Conservation (phyloP, 768 basidiomycete species). For the Rhizopogon salebrosus region DNA sequence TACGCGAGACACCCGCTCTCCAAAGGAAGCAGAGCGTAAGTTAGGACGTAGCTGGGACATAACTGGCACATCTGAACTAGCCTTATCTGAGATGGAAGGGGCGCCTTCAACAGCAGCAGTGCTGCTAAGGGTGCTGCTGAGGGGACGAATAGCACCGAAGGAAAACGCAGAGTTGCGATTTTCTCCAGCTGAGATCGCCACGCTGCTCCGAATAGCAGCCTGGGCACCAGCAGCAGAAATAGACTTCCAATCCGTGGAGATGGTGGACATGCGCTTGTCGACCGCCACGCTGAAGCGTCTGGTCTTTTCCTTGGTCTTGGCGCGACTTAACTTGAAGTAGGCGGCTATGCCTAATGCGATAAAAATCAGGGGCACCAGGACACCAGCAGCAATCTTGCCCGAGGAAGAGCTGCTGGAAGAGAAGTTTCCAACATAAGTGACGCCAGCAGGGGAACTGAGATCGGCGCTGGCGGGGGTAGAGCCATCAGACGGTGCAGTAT, state of each 20-base stretch:
- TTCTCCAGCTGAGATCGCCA: constrained; percentile 39
- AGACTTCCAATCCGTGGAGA: constrained; percentile 72
- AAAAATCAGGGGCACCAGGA: constrained; percentile 60
- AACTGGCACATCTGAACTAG: constrained; percentile 32
- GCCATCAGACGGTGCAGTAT: constrained; percentile 38
- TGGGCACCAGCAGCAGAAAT: constrained; percentile 65
- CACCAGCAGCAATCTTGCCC: constrained; percentile 63
- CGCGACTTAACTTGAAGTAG: constrained; percentile 53
- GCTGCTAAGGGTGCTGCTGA: too few relatives aligned
- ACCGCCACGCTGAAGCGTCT: constrained; percentile 59
- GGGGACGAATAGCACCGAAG: constrained; percentile 52
- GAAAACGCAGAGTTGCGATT: constrained; percentile 47
- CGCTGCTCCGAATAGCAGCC: constrained; percentile 68
- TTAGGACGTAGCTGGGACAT: constrained; percentile 50
- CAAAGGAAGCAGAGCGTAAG: constrained; percentile 43
- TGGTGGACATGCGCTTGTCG: constrained; percentile 82
- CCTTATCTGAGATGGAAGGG: constrained; percentile 28
- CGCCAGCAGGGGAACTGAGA: constrained; percentile 24
- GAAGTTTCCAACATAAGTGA: constrained; percentile 37
- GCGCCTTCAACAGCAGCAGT: constrained; percentile 40
- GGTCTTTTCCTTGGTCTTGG: constrained; percentile 44
- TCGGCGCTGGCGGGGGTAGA: constrained; percentile 37
- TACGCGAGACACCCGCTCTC: constrained; percentile 53
- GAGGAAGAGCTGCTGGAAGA: constrained; percentile 31
- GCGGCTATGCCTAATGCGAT: constrained; percentile 35